Percentiles rank a stretch among this genome's conserved stretches.
Conservation (phyloP, 1,284 basidiomycete species). For the Moesziomyces antarcticus region DNA sequence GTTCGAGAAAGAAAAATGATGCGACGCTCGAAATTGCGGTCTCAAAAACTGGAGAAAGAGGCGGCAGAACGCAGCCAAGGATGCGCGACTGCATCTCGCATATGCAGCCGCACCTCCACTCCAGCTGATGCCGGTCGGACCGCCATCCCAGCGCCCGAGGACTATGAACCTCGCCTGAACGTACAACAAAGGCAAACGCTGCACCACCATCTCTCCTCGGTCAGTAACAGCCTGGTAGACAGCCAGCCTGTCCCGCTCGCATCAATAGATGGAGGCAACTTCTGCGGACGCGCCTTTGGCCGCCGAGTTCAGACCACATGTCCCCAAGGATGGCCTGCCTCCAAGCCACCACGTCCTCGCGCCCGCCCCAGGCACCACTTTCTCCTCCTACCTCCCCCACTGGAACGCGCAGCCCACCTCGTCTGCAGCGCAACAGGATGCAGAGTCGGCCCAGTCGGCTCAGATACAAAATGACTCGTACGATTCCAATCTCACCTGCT, state of each 20-base stretch:
- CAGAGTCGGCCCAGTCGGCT: neutral
- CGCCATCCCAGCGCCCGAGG: no score
- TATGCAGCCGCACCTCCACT: no score
- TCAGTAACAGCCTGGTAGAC: no score
- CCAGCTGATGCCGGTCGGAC: no score
- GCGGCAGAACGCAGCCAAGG: no score
- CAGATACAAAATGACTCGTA: conserved; percentile 3
- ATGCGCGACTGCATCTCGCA: no score
- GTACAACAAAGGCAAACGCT: neutral
- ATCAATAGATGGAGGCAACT: neutral
- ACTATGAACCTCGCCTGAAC: no score
- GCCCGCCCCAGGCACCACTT: conserved; percentile 44
- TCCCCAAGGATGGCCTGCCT: conserved; percentile 15
- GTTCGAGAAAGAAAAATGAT: no score
- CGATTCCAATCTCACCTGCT: conserved; percentile 12
- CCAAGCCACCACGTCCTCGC: conserved; percentile 49
- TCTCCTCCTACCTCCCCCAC: conserved; percentile 42
- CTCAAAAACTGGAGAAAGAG: no score
- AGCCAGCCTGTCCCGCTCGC: no score
- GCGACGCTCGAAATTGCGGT: no score
- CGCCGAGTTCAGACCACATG: conserved; percentile 18
- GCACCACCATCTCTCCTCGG: neutral
- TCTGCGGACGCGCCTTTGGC: conserved; percentile 6
- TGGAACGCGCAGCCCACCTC: conserved; percentile 34
- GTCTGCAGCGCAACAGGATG: neutral